Evolutionary conservation across 2,329 filamentous ascomycete genomes (phyloP).

Genomic region (Fusarium chuoi): DNA sequence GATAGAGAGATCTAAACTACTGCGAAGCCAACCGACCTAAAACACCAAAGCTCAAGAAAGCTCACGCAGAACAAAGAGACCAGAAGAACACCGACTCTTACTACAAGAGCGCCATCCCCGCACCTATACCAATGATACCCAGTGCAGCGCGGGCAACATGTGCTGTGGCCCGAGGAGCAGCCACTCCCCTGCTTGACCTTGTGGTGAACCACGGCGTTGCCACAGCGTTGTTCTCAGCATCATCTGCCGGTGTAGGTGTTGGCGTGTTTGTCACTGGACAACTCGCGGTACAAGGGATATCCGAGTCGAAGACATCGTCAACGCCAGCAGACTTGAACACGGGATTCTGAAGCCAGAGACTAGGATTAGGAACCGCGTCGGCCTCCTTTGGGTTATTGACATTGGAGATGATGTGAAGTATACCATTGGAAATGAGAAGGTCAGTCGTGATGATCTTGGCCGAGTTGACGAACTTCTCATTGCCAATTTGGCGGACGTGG

Average conservation of each 20-base stretch:
- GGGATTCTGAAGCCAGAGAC: slow-evolving; percentile 54
- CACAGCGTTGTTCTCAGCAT: slow-evolving; percentile 28
- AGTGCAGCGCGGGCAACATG: slow-evolving; percentile 45
- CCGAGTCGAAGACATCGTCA: slow-evolving; percentile 54
- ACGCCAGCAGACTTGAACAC: slow-evolving; percentile 65
- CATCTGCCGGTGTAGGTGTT: slow-evolving; percentile 18
- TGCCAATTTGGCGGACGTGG: slow-evolving; percentile 52
- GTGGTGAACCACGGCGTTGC: slow-evolving; percentile 37
- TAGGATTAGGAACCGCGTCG: slow-evolving; percentile 51
- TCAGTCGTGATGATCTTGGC: slow-evolving; percentile 64
- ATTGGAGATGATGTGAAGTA: slow-evolving; percentile 67
- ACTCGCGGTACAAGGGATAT: slow-evolving; percentile 54
- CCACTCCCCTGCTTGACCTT: slow-evolving; percentile 39
- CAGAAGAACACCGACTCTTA: not conserved
- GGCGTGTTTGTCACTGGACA: slow-evolving; percentile 43
- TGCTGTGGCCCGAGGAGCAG: slow-evolving; percentile 41
- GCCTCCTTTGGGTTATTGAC: slow-evolving; percentile 58
- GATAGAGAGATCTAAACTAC: slow-evolving; percentile 4
- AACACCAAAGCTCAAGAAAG: slow-evolving; percentile 11
- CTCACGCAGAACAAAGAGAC: not conserved
- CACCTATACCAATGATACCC: slow-evolving; percentile 46
- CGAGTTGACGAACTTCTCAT: slow-evolving; percentile 63
- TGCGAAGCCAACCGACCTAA: not conserved
- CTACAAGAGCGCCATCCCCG: slow-evolving; percentile 44
- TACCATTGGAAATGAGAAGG: slow-evolving; percentile 66